Conservation (phyloP, 1,284 basidiomycete species). For the Microbotryum lychnidis-dioicae region DNA sequence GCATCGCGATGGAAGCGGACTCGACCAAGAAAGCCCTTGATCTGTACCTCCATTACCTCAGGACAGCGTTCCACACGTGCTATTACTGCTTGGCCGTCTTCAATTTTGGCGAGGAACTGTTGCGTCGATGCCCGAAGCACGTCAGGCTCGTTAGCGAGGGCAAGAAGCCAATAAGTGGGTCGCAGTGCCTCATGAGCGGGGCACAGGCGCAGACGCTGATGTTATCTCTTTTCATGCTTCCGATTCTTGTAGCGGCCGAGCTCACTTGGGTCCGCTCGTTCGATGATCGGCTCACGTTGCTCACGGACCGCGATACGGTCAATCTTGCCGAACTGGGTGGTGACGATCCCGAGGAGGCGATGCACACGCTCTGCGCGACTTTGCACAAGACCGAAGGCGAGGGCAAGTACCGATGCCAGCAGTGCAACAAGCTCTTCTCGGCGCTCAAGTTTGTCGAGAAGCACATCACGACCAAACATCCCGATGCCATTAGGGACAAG, state of each 20-base stretch:
- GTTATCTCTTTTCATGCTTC: not conserved
- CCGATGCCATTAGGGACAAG: slow-evolving; percentile 30
- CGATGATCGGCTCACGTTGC: slow-evolving; percentile 68
- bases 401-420: slow-evolving; percentile 88
- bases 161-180: slow-evolving; percentile 38
- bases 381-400: slow-evolving; percentile 80
- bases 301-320: slow-evolving; percentile 64
- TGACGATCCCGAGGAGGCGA: slow-evolving; percentile 80
- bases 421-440: slow-evolving; percentile 89
- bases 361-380: slow-evolving; percentile 64
- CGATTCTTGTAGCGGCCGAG: slow-evolving; percentile 47
- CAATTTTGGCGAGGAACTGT: slow-evolving; percentile 85
- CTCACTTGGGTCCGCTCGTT: slow-evolving; percentile 79
- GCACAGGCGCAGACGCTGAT: not conserved
- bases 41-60: slow-evolving; percentile 73
- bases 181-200: not conserved
- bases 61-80: slow-evolving; percentile 77
- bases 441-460: slow-evolving; percentile 92
- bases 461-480: slow-evolving; percentile 37
- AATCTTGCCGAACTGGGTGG: slow-evolving; percentile 80
- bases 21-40: slow-evolving; percentile 65
- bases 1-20: slow-evolving; percentile 26
- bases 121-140: slow-evolving; percentile 86
- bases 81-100: slow-evolving; percentile 89
- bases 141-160: slow-evolving; percentile 46